phyloP scores from a whole-genome alignment of 805 yeast genomes.

The Kuraishia molischiana region DNA sequence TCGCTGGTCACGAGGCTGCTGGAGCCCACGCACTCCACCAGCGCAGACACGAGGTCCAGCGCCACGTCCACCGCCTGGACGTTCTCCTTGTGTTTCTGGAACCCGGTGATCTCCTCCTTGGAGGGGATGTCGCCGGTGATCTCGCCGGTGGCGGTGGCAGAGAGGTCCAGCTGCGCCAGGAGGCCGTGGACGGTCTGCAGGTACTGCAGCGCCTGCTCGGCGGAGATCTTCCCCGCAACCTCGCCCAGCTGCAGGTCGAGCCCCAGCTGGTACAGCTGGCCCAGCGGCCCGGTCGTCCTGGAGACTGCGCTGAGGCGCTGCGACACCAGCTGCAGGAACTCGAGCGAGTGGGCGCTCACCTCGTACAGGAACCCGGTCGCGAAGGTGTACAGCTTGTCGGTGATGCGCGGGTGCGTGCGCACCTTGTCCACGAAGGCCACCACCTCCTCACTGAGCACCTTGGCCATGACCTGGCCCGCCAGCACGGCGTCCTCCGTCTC shows the following conservation, averaged over 20 bases:
- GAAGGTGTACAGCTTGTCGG: conserved; percentile 4
- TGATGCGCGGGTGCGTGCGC: conserved; percentile 9
- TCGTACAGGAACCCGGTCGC: conserved; percentile 19
- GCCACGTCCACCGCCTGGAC: conserved; percentile 47
- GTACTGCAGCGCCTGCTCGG: neutral
- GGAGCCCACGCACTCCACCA: conserved; percentile 39
- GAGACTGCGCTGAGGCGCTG: conserved; percentile 7
- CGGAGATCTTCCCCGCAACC: conserved; percentile 4
- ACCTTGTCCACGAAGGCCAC: conserved; percentile 23
- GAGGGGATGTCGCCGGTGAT: neutral
- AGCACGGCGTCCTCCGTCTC: conserved; percentile 51
- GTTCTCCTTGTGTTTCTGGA: conserved; percentile 4
- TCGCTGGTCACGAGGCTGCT: conserved; percentile 14
- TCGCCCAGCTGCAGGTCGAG: conserved; percentile 20
- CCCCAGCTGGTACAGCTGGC: conserved; percentile 17
- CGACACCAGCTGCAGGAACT: conserved; percentile 13
- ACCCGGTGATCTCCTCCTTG: neutral
- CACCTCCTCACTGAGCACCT: conserved; percentile 10
- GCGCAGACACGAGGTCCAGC: conserved; percentile 68
- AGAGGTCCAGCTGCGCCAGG: neutral
- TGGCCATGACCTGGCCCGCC: conserved; percentile 27
- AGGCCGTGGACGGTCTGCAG: neutral
- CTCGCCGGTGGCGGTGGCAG: neutral
- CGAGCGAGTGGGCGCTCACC: conserved; percentile 16
- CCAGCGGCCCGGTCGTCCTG: conserved; percentile 2